Base-by-base conservation (phyloP, 2,329 filamentous ascomycete genomes). In the Diplodia corticola region DNA sequence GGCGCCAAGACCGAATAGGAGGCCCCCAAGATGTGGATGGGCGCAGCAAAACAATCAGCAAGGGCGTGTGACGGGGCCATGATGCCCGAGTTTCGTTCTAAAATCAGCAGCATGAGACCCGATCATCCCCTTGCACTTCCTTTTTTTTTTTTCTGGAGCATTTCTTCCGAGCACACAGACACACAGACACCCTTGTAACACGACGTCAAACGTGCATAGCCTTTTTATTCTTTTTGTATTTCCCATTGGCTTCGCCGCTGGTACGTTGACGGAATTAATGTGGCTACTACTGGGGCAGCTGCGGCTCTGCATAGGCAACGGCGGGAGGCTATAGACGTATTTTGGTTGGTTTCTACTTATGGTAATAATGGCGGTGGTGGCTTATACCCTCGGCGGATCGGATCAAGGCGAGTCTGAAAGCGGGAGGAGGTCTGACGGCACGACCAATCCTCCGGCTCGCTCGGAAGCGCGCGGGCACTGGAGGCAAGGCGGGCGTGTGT, bases 1-100 rank as follows among this genome's bases (percentile, higher is more conserved):
- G 77, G 80, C 57, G 85, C 84, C 17, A 66, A 63, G 33, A 66
- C 57, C 24, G 54, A 66, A 57, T 65, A 44, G 40, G 40, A 35
- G 33, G 33, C 33, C 33, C 28, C 33, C 33, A 53, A 48, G 24
- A n/a, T 30, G 15, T 15, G 7, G 37, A 59, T 59, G 53, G 20
- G 20, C 33, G 33, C 12, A 12, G 33, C 12, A 35, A 35, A 35
- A 35, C 33, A 35, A 35, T n/a, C 33, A 35, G 33, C 33, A 49
- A 40, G 44, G 30, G 10, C 35, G 26, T n/a, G 24, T 35, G 28
- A 13, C 46, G 33, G 33, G 28, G 10, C 24, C 33, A 61, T 35
- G 57, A 61, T 50, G 40, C 57, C 49, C 57, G 57, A 49, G 44
- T 35, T 17, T 30, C 30, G 24, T 26, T 20, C 33, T 51, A 33